Percentiles rank a stretch among this genome's conserved stretches.
These are phyloP conservation scores for Papilionanthe hybrid DNA, from an alignment of 116 monocot species.

Conservation along the genomic window DNA sequence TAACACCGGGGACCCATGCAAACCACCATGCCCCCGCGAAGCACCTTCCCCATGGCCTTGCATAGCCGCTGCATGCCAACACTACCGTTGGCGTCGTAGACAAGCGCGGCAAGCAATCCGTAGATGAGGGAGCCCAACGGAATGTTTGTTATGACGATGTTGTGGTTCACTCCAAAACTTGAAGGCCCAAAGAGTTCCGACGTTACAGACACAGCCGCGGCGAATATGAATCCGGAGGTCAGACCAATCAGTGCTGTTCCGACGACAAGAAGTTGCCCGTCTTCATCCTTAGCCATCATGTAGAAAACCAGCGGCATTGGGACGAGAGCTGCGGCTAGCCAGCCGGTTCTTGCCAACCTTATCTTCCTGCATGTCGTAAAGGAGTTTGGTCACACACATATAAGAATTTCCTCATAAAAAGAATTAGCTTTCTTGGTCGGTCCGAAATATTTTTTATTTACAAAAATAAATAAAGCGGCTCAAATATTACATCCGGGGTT, in stretches of 20 bases:
- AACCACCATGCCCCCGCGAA: slow-evolving; percentile 18
- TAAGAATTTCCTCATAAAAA: too few species aligned
- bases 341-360: slow-evolving; percentile 63
- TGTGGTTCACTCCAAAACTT: slow-evolving; percentile 79
- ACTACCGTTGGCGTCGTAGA: slow-evolving; percentile 65
- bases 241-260: slow-evolving; percentile 69
- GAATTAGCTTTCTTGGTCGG: too few species aligned
- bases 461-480: too few species aligned
- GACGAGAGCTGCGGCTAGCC: slow-evolving; percentile 56
- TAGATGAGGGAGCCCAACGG: slow-evolving; percentile 83
- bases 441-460: too few species aligned
- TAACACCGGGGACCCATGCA: slow-evolving; percentile 65
- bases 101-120: slow-evolving; percentile 62
- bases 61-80: background rate
- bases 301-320: slow-evolving; percentile 74
- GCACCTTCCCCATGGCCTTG: background rate
- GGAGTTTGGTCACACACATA: too few species aligned
- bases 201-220: slow-evolving; percentile 68
- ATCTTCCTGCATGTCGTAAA: slow-evolving; percentile 35
- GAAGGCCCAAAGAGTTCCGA: slow-evolving; percentile 78
- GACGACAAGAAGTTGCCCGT: slow-evolving; percentile 23
- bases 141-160: slow-evolving; percentile 87
- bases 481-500: too few species aligned
- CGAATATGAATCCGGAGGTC: slow-evolving; percentile 90
- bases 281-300: slow-evolving; percentile 31